phyloP scores from a whole-genome alignment of 1,284 basidiomycete genomes.

The Malassezia japonica region DNA sequence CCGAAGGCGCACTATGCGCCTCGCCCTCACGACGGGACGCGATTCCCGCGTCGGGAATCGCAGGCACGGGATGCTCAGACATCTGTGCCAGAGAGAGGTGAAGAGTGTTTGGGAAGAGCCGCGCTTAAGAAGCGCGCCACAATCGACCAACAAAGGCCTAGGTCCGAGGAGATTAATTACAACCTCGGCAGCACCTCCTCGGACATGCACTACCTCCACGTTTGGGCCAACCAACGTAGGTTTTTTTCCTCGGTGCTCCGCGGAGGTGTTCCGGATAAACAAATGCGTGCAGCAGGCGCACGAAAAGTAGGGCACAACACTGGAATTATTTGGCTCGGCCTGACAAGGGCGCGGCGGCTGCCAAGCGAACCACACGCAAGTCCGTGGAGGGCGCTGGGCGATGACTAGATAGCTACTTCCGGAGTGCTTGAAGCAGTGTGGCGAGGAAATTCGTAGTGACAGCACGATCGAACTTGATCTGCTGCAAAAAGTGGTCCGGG shows the following conservation, averaged over 20 bases:
- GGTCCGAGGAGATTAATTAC: too few species aligned
- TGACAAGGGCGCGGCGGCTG: too few species aligned
- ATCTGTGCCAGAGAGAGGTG: neutral
- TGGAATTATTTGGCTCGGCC: too few species aligned
- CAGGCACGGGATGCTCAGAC: neutral
- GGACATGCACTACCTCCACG: too few species aligned
- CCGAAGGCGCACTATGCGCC: too few species aligned
- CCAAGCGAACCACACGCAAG: too few species aligned
- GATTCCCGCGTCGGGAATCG: neutral
- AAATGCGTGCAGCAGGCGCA: too few species aligned
- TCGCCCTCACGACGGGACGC: neutral
- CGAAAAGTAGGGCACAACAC: too few species aligned
- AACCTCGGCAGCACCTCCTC: too few species aligned
- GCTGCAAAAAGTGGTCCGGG: slow-evolving; percentile 21
- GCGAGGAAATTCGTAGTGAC: slow-evolving; percentile 20
- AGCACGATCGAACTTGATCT: slow-evolving; percentile 23
- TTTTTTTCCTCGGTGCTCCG: neutral
- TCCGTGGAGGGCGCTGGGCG: neutral
- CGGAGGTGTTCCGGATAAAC: neutral
- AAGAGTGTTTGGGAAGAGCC: neutral
- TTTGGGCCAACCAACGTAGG: neutral
- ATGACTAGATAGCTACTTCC: too few species aligned
- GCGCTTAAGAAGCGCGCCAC: neutral
- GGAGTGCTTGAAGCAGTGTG: too few species aligned
- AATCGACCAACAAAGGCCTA: too few species aligned